Evolutionary conservation across 2,329 filamentous ascomycete species (phyloP).

Genomic region (Colletotrichum chrysophilum): DNA sequence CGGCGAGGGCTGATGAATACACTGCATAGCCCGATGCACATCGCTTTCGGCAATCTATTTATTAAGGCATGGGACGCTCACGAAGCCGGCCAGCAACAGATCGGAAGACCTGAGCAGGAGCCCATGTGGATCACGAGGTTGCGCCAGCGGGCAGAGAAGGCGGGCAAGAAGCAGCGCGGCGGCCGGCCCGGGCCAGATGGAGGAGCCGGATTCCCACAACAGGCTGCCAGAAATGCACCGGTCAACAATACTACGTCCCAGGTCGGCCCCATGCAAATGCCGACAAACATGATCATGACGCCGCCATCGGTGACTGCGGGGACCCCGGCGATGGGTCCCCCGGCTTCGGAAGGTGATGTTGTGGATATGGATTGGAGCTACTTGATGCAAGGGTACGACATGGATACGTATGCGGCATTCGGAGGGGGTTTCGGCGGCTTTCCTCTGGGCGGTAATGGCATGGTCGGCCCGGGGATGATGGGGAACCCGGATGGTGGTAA

Average conservation of each 20-base stretch:
- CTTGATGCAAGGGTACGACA: slow-evolving; percentile 47
- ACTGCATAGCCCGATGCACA: slow-evolving; percentile 60
- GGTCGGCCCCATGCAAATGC: slow-evolving; percentile 24
- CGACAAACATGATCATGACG: slow-evolving; percentile 35
- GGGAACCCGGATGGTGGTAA: slow-evolving; percentile 22
- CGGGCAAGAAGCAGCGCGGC: slow-evolving; percentile 27
- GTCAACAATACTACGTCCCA: slow-evolving; percentile 26
- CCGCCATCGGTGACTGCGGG: slow-evolving; percentile 29
- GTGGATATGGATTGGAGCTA: slow-evolving; percentile 55
- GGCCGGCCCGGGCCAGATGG: neutral
- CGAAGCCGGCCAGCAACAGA: slow-evolving; percentile 49
- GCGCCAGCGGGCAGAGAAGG: slow-evolving; percentile 46
- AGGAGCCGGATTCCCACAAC: neutral
- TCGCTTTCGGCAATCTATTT: slow-evolving; percentile 62
- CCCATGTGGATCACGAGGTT: slow-evolving; percentile 55
- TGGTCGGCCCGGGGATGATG: slow-evolving; percentile 25
- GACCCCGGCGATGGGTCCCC: slow-evolving; percentile 18
- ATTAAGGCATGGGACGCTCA: slow-evolving; percentile 68
- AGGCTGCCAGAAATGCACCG: slow-evolving; percentile 31
- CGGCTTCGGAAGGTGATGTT: slow-evolving; percentile 33
- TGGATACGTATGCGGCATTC: slow-evolving; percentile 34
- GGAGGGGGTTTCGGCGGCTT: slow-evolving; percentile 25
- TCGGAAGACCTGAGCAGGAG: slow-evolving; percentile 45
- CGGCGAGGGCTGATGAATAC: slow-evolving; percentile 54
- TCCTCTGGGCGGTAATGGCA: slow-evolving; percentile 16